Evolutionary conservation across 768 basidiomycete genomes (phyloP).

Genomic region (Crepidotus variabilis): DNA sequence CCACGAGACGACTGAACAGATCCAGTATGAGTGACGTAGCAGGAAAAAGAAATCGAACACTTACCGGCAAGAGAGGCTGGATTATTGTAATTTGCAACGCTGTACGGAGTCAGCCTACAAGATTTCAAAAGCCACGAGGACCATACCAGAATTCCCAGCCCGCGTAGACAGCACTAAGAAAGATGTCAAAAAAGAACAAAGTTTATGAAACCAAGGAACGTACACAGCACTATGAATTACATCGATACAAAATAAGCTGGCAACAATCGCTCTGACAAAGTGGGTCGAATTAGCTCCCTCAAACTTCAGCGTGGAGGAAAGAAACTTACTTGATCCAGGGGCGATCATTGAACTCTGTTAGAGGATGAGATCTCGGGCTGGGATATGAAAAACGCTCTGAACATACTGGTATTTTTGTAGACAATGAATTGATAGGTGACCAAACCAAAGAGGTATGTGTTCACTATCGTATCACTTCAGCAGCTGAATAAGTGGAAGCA

Average conservation of each 20-base stretch:
- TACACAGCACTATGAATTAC: constrained; percentile 33
- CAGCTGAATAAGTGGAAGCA: not conserved
- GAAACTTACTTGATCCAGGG: constrained; percentile 28
- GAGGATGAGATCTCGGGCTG: not conserved
- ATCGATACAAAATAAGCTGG: constrained; percentile 29
- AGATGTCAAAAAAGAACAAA: not conserved
- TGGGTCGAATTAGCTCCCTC: not conserved
- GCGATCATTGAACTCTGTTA: constrained; percentile 32
- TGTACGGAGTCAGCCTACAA: constrained; percentile 8
- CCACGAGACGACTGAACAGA: constrained; percentile 37
- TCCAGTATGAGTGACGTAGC: not conserved
- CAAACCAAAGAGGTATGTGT: constrained; percentile 36
- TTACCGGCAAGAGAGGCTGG: constrained; percentile 30
- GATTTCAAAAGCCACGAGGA: not conserved
- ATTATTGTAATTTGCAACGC: constrained; percentile 37
- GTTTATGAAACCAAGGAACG: constrained; percentile 10
- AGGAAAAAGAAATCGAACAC: not conserved
- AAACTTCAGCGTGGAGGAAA: not conserved
- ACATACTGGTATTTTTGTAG: constrained; percentile 32
- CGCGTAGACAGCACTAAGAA: constrained; percentile 26
- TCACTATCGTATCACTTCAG: constrained; percentile 14
- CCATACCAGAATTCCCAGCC: constrained; percentile 30
- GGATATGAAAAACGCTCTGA: not conserved
- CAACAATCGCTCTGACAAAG: constrained; percentile 25
- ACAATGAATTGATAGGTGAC: constrained; percentile 38